Evolutionary conservation across 1,284 basidiomycete genomes (phyloP).

Genomic region (Moniliella sp.): DNA sequence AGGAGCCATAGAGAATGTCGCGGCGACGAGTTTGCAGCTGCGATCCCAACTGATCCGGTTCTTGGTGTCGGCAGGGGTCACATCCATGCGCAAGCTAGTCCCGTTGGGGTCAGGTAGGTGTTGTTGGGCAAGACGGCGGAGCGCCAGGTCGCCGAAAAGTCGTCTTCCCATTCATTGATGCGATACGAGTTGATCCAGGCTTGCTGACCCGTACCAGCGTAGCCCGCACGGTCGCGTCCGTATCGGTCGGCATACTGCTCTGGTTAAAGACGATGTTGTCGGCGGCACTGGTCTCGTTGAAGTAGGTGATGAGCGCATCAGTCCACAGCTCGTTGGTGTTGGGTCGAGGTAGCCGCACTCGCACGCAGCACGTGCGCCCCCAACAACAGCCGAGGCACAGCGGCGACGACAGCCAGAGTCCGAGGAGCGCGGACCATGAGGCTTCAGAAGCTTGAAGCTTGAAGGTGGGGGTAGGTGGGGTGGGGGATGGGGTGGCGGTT

Average conservation of each 20-base stretch:
- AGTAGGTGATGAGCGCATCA: slow-evolving; percentile 20
- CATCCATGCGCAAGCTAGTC: slow-evolving; percentile 9
- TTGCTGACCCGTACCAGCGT: slow-evolving; percentile 2
- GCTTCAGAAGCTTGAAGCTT: too few species aligned
- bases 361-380: too few species aligned
- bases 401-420: too few species aligned
- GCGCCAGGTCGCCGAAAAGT: slow-evolving; percentile 13
- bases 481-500: too few species aligned
- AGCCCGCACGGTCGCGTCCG: slow-evolving; percentile 3
- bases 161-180: slow-evolving; percentile 15
- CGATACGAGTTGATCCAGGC: slow-evolving; percentile 10
- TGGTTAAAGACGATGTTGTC: slow-evolving; percentile 11
- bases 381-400: too few species aligned
- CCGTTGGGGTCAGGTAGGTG: slow-evolving; percentile 5
- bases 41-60: slow-evolving; percentile 15
- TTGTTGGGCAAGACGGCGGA: slow-evolving; percentile 13
- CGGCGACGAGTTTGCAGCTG: slow-evolving; percentile 14
- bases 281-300: slow-evolving; percentile 13
- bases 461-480: too few species aligned
- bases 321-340: too few species aligned
- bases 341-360: too few species aligned
- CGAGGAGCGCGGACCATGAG: too few species aligned
- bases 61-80: slow-evolving; percentile 8
- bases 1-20: slow-evolving; percentile 22
- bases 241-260: slow-evolving; percentile 10